phyloP scores from a whole-genome alignment of 148 eudicot species.

The Fallopia convolvulus region DNA sequence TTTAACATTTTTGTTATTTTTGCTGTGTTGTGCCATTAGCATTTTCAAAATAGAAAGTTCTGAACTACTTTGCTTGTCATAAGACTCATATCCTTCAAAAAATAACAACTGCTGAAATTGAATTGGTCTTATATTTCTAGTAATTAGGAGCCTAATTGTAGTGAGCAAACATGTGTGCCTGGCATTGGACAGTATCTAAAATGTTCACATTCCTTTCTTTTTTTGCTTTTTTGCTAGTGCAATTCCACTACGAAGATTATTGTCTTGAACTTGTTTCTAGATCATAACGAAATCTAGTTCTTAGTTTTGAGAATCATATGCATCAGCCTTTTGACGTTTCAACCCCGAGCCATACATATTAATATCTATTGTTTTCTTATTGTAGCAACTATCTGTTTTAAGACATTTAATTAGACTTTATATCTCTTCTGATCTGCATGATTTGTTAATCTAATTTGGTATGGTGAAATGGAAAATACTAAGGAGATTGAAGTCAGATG shows the following conservation, averaged over 20 bases:
- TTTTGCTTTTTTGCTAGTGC: not conserved
- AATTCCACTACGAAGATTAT: not conserved
- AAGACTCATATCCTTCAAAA: not conserved
- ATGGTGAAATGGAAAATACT: not conserved
- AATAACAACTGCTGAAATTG: not conserved
- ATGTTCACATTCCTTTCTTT: not conserved
- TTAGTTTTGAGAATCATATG: not conserved
- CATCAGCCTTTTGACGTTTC: not conserved
- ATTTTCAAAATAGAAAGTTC: not conserved
- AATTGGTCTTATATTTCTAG: not conserved
- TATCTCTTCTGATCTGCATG: not conserved
- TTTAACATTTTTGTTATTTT: not conserved
- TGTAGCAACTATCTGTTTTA: not conserved
- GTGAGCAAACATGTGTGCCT: not conserved
- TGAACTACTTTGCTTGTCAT: not conserved
- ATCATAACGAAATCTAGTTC: not conserved
- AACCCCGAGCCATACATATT: not conserved
- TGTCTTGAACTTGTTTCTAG: not conserved
- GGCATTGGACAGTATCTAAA: not conserved
- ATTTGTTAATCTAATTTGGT: not conserved
- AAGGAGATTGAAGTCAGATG: not conserved
- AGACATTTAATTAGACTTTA: not conserved
- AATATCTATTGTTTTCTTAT: not conserved
- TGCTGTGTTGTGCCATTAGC: not conserved
- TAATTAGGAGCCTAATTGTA: not conserved